phyloP scores from a whole-genome alignment of 1,139 yeast genomes.

The Candida frijolesensis region DNA sequence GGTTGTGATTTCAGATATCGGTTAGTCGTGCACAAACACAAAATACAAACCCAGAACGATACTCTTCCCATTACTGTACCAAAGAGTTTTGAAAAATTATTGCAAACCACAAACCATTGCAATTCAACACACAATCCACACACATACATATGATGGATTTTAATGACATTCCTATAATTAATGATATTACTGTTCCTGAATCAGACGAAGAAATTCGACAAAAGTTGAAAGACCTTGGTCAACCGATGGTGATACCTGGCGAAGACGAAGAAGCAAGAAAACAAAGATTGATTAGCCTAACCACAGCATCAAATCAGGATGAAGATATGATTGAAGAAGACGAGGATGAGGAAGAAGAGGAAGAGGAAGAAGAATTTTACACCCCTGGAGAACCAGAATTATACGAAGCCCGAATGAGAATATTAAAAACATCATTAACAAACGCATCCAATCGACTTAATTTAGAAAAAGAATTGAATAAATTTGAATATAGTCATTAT shows the following conservation, averaged over 20 bases:
- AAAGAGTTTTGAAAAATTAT: too few species aligned
- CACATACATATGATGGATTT: conserved; percentile 19
- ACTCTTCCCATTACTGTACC: too few species aligned
- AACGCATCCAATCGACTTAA: conserved; percentile 47
- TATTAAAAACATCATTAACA: conserved; percentile 54
- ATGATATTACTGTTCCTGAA: conserved; percentile 54
- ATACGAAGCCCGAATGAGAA: conserved; percentile 50
- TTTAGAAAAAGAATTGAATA: conserved; percentile 20
- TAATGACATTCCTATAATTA: conserved; percentile 26
- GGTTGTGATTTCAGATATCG: too few species aligned
- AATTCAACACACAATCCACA: neutral
- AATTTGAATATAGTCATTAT: conserved; percentile 13
- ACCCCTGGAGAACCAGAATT: conserved; percentile 76
- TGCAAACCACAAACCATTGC: neutral
- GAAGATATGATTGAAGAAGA: conserved; percentile 21
- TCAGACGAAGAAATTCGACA: conserved; percentile 60
- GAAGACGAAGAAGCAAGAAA: conserved; percentile 68
- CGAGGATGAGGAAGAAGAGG: conserved; percentile 37
- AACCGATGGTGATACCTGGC: conserved; percentile 61
- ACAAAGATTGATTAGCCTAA: conserved; percentile 45
- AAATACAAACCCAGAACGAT: too few species aligned
- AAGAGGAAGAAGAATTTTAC: conserved; percentile 67
- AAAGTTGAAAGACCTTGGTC: conserved; percentile 50
- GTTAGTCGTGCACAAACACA: too few species aligned
- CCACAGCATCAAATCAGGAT: conserved; percentile 13